These are phyloP conservation scores for Pichia sporocuriosa DNA, from an alignment of 805 yeast genomes.

Conservation along the genomic window DNA sequence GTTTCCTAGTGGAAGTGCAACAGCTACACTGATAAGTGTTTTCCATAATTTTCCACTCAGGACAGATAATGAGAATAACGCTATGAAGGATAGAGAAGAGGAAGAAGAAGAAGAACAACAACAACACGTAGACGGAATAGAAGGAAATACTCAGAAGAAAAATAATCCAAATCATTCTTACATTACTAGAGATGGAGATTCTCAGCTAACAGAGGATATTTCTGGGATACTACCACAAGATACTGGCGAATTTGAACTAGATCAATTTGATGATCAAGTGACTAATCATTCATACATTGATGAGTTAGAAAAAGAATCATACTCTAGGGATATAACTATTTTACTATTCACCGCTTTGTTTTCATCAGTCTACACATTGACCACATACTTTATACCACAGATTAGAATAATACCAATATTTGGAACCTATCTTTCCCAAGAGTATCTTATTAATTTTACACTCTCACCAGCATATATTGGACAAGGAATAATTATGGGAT, in stretches of 20 bases:
- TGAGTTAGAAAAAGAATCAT: constrained; percentile 26
- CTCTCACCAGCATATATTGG: constrained; percentile 98
- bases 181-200: too few relatives aligned
- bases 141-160: too few relatives aligned
- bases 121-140: too few relatives aligned
- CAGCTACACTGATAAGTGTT: constrained; percentile 87
- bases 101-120: background rate
- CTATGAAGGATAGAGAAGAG: background rate
- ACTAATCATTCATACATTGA: too few relatives aligned
- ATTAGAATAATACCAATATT: constrained; percentile 67
- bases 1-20: constrained; percentile 94
- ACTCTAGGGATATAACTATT: constrained; percentile 53
- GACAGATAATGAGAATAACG: too few relatives aligned
- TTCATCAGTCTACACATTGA: constrained; percentile 67
- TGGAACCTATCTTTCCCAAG: constrained; percentile 53
- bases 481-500: constrained; percentile 96
- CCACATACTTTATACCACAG: constrained; percentile 67
- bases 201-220: too few relatives aligned
- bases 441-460: constrained; percentile 80
- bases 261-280: too few relatives aligned
- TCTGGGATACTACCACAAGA: too few relatives aligned
- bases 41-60: constrained; percentile 54
- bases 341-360: constrained; percentile 54
- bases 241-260: too few relatives aligned
- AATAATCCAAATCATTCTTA: too few relatives aligned